These are phyloP conservation scores for Alternaria angustiovoidea DNA, from an alignment of 2,329 filamentous ascomycete species.

Conservation along the genomic window DNA sequence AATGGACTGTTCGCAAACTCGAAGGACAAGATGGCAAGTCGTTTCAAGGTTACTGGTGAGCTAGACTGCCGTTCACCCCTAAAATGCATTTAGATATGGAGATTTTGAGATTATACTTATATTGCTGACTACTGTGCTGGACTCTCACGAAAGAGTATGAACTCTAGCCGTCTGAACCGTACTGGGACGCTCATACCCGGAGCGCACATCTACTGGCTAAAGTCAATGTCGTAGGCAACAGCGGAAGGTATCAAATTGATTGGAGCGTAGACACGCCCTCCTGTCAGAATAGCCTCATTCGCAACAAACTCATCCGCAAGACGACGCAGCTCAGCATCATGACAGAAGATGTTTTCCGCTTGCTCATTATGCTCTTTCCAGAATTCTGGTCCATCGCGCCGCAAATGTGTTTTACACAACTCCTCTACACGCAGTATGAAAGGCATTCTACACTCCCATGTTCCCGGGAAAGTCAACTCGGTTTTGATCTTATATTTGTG, in stretches of 20 bases:
- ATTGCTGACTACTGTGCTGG: too few species aligned
- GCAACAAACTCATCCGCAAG: background rate
- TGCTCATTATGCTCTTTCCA: background rate
- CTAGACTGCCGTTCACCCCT: too few species aligned
- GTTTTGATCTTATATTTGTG: background rate
- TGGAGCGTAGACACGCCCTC: too few species aligned
- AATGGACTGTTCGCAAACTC: background rate
- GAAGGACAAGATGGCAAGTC: background rate
- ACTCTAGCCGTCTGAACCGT: background rate
- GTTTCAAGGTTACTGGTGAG: background rate
- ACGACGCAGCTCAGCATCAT: background rate
- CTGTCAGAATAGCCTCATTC: background rate
- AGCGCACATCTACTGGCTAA: background rate
- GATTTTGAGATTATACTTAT: too few species aligned
- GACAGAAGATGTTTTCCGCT: background rate
- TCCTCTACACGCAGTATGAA: background rate
- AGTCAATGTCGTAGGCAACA: background rate
- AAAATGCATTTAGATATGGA: too few species aligned
- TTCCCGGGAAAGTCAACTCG: background rate
- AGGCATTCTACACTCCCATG: background rate
- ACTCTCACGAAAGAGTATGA: too few species aligned
- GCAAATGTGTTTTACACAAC: background rate
- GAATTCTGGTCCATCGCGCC: background rate
- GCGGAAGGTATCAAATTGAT: too few species aligned
- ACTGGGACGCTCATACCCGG: background rate